Percentiles rank a stretch among this genome's conserved stretches.
phyloP scores from a whole-genome alignment of 163 green algal genomes.

The Trebouxia gelatinosa region DNA sequence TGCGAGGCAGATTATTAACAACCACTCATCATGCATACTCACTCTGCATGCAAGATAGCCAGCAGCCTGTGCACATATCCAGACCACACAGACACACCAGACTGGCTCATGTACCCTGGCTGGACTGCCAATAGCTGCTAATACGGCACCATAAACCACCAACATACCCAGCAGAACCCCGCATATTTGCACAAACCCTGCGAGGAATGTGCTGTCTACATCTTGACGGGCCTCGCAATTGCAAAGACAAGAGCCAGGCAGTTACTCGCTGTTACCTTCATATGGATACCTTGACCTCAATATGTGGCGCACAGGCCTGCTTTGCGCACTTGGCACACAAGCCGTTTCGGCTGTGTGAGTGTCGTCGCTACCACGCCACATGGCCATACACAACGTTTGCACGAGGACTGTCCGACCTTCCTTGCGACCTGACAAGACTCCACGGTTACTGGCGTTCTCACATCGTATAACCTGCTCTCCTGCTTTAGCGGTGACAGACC shows the following conservation, averaged over 20 bases:
- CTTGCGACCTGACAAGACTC: background rate
- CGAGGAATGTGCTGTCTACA: background rate
- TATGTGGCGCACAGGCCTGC: background rate
- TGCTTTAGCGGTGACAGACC: no score
- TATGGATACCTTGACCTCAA: background rate
- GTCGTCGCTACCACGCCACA: background rate
- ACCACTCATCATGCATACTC: no score
- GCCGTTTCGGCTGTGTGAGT: background rate
- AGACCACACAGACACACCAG: slow-evolving; percentile 1
- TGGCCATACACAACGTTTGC: no score
- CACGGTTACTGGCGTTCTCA: background rate
- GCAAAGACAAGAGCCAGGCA: background rate
- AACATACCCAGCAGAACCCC: slow-evolving; percentile 6
- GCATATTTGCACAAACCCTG: slow-evolving; percentile 13
- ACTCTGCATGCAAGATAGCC: slow-evolving; percentile 10
- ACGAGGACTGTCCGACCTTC: background rate
- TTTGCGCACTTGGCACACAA: background rate
- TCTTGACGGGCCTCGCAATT: background rate
- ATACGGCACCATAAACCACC: background rate
- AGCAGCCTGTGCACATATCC: slow-evolving; percentile 26
- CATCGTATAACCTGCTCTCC: background rate
- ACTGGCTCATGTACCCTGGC: slow-evolving; percentile 7
- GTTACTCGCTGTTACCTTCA: background rate
- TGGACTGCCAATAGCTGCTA: slow-evolving; percentile 2
- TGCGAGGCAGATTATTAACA: background rate